Conservation (phyloP, 2,329 filamentous ascomycete species). For the Spiromastix sp. region DNA sequence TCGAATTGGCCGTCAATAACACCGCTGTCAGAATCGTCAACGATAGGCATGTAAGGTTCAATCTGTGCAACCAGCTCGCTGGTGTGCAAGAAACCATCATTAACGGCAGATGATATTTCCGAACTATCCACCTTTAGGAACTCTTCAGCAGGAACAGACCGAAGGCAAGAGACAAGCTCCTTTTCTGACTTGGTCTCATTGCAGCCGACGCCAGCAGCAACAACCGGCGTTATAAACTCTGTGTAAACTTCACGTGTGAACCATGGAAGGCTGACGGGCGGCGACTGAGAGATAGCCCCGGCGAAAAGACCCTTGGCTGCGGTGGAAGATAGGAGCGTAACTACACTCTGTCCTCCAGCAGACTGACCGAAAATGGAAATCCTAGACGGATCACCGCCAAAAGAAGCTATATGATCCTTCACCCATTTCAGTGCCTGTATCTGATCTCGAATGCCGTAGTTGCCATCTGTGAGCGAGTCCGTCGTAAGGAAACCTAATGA, state of each 20-base stretch:
- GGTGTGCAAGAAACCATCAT: constrained; percentile 12
- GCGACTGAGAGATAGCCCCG: constrained; percentile 18
- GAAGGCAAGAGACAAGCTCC: constrained; percentile 15
- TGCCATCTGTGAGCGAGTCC: constrained; percentile 24
- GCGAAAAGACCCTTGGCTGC: constrained; percentile 19
- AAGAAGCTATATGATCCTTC: constrained; percentile 18
- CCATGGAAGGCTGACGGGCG: constrained; percentile 19
- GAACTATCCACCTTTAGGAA: constrained; percentile 14
- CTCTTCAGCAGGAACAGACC: constrained; percentile 13
- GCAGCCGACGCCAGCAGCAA: constrained; percentile 17
- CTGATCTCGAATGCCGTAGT: constrained; percentile 29
- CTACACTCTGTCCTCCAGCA: constrained; percentile 43
- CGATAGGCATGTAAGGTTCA: constrained; percentile 19
- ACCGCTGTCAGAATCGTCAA: constrained; percentile 16
- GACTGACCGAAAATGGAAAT: constrained; percentile 28
- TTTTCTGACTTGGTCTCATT: constrained; percentile 9
- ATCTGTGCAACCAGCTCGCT: constrained; percentile 12
- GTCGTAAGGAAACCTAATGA: constrained; percentile 32
- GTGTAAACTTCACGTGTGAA: constrained; percentile 17
- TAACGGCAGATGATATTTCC: constrained; percentile 7
- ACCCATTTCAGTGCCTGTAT: constrained; percentile 16
- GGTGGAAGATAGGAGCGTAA: constrained; percentile 18
- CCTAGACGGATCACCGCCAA: constrained; percentile 21
- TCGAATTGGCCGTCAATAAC: constrained; percentile 21
- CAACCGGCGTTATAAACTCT: constrained; percentile 12